These are phyloP conservation scores for Thalassiosira oceanica DNA, from an alignment of 352 stramenopile genomes.

Conservation along the genomic window DNA sequence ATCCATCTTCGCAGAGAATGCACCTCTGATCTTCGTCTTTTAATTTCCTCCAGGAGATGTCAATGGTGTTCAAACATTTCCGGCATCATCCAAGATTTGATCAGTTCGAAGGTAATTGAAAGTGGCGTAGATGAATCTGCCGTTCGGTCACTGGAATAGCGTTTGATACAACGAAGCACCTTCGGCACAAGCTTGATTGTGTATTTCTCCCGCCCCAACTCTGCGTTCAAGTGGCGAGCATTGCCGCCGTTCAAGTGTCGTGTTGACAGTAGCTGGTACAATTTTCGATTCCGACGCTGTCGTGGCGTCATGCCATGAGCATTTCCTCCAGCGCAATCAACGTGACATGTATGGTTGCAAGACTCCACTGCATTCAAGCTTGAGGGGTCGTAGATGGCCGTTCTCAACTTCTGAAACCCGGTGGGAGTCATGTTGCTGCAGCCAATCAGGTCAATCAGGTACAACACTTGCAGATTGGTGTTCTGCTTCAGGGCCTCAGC, in stretches of 20 bases:
- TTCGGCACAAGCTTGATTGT: background rate
- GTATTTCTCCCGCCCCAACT: background rate
- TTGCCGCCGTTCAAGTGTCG: background rate
- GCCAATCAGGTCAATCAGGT: too few species aligned
- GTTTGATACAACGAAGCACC: background rate
- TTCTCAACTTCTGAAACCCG: background rate
- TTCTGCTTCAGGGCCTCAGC: background rate
- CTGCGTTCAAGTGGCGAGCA: background rate
- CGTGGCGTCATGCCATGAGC: background rate
- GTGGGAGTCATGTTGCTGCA: background rate
- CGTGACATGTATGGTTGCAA: background rate
- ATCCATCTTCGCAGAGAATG: too few species aligned
- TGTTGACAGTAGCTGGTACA: background rate
- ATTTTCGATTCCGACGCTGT: background rate
- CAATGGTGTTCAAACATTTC: background rate
- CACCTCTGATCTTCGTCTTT: too few species aligned
- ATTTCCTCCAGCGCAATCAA: background rate
- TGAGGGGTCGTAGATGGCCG: constrained; percentile 5
- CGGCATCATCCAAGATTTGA: background rate
- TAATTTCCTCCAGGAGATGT: too few species aligned
- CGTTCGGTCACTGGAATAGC: background rate
- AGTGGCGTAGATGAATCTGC: background rate
- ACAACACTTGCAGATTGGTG: background rate
- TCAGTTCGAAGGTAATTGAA: background rate
- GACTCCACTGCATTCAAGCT: constrained; percentile 5